These are phyloP conservation scores for Kazachstania bromeliacearum DNA, from an alignment of 805 yeast species.

Conservation along the genomic window DNA sequence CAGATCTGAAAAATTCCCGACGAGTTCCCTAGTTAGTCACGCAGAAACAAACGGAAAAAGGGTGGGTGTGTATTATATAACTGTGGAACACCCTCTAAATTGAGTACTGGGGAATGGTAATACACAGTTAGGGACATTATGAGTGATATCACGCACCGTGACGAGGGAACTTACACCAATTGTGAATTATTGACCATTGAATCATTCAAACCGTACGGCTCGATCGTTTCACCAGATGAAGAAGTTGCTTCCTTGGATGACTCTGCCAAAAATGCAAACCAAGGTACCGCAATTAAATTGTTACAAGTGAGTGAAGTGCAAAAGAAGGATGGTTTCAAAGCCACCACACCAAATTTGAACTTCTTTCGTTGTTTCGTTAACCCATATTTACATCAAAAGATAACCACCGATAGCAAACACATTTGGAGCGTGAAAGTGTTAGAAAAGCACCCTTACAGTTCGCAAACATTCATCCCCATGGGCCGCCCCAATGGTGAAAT, in stretches of 20 bases:
- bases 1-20: too few species aligned
- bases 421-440: conserved; percentile 54
- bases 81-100: neutral
- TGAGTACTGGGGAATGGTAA: neutral
- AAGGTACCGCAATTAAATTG: conserved; percentile 85
- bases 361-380: conserved; percentile 78
- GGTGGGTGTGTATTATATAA: too few species aligned
- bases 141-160: too few species aligned
- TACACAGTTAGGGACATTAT: neutral
- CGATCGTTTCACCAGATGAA: conserved; percentile 68
- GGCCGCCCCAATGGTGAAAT: conserved; percentile 47
- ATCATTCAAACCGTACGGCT: conserved; percentile 60
- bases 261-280: conserved; percentile 55
- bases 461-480: conserved; percentile 90
- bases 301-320: conserved; percentile 61
- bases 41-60: too few species aligned
- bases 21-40: too few species aligned
- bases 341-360: conserved; percentile 60
- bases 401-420: conserved; percentile 4
- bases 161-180: too few species aligned
- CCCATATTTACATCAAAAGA: conserved; percentile 38
- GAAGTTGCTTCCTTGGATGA: conserved; percentile 36
- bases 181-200: conserved; percentile 51
- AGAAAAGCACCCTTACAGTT: conserved; percentile 81
- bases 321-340: conserved; percentile 36